Conservation (phyloP, 495 filamentous ascomycete species). For the Amorphotheca resinae region DNA sequence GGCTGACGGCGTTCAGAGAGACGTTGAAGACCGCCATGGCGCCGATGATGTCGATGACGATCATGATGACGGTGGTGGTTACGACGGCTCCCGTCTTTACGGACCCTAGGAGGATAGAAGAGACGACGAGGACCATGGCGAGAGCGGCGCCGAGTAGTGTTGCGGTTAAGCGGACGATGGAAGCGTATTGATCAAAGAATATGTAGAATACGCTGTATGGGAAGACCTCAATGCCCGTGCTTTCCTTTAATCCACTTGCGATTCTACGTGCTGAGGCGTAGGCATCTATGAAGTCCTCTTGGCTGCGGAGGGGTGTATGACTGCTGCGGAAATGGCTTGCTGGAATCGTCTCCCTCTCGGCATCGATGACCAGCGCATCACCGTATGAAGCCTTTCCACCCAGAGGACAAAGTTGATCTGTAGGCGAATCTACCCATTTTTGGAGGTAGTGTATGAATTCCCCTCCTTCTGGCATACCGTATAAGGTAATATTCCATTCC, state of each 20-base stretch:
- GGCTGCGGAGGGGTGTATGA: slow-evolving; percentile 73
- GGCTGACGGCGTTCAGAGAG: slow-evolving; percentile 86
- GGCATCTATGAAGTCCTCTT: slow-evolving; percentile 86
- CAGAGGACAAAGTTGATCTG: slow-evolving; percentile 70
- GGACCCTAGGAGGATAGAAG: slow-evolving; percentile 71
- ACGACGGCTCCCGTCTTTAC: slow-evolving; percentile 69
- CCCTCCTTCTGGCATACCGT: slow-evolving; percentile 80
- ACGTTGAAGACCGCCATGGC: slow-evolving; percentile 83
- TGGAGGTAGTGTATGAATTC: slow-evolving; percentile 80
- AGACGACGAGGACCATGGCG: slow-evolving; percentile 68
- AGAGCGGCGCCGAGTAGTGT: slow-evolving; percentile 72
- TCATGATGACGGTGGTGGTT: slow-evolving; percentile 80
- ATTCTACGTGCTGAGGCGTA: slow-evolving; percentile 88
- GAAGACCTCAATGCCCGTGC: slow-evolving; percentile 68
- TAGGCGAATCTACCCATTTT: slow-evolving; percentile 71
- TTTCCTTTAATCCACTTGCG: slow-evolving; percentile 52
- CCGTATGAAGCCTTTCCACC: slow-evolving; percentile 82
- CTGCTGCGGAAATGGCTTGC: slow-evolving; percentile 87
- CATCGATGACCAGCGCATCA: slow-evolving; percentile 70
- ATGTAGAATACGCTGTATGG: slow-evolving; percentile 96
- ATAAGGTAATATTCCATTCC: slow-evolving; percentile 74
- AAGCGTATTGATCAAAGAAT: slow-evolving; percentile 94
- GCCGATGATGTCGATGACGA: slow-evolving; percentile 84
- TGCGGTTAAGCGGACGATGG: slow-evolving; percentile 66
- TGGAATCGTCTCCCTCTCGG: slow-evolving; percentile 45